A percentile compares a stretch with the other conserved stretches of the same genome.
Conservation (phyloP, 345 rosid species). For the Lepidium sativum region DNA sequence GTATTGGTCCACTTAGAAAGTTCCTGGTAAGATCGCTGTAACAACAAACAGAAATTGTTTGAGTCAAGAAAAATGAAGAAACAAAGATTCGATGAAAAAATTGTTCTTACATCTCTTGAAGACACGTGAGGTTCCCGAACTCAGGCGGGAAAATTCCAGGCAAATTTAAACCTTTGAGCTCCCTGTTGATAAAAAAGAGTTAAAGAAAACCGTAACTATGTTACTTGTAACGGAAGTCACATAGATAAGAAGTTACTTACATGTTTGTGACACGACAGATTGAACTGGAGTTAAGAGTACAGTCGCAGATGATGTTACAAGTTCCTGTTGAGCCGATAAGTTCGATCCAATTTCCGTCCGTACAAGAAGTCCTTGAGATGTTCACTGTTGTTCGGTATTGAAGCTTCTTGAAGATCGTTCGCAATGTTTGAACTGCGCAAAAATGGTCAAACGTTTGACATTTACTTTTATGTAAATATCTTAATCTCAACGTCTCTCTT, state of each 20-base stretch:
- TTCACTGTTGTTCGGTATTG: slow-evolving; percentile 18
- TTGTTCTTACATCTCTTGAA: slow-evolving; percentile 48
- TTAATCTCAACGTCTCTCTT: not conserved
- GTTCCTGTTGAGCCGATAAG: not conserved
- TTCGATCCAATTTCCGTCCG: slow-evolving; percentile 29
- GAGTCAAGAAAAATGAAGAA: not conserved
- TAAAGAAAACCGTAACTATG: not conserved
- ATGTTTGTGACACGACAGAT: slow-evolving; percentile 53
- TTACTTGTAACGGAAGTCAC: not conserved
- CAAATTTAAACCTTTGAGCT: slow-evolving; percentile 46
- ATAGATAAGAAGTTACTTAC: slow-evolving; percentile 25
- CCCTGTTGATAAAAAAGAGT: slow-evolving; percentile 24
- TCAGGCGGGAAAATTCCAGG: slow-evolving; percentile 62
- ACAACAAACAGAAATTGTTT: not conserved
- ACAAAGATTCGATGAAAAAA: not conserved
- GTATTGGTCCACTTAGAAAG: slow-evolving; percentile 64
- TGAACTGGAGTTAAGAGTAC: slow-evolving; percentile 26
- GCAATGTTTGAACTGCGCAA: slow-evolving; percentile 40
- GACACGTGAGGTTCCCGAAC: slow-evolving; percentile 46
- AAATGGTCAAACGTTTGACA: slow-evolving; percentile 3
- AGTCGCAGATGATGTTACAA: slow-evolving; percentile 44
- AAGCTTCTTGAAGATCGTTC: slow-evolving; percentile 39
- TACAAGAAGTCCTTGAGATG: slow-evolving; percentile 37
- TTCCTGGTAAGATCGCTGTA: slow-evolving; percentile 44
- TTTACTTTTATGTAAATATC: not conserved